Evolutionary conservation across 2,329 filamentous ascomycete species (phyloP).

Genomic region (Fusarium stilboides): DNA sequence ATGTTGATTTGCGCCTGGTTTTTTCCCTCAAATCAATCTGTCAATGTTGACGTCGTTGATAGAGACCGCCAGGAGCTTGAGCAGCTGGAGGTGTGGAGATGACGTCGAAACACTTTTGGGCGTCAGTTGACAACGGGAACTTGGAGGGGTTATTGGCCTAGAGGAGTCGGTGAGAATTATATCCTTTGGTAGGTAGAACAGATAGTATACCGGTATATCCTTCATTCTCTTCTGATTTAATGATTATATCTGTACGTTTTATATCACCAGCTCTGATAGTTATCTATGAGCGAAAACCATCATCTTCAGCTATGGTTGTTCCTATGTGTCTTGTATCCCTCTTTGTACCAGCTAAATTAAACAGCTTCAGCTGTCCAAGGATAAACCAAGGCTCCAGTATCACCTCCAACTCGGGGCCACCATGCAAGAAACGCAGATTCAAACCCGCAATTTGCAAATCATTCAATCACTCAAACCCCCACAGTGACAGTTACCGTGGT

Average conservation of each 20-base stretch:
- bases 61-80: slow-evolving; percentile 36
- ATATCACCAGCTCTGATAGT: no score
- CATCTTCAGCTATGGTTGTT: background rate
- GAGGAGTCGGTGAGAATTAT: slow-evolving; percentile 16
- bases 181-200: background rate
- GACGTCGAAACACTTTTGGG: slow-evolving; percentile 29
- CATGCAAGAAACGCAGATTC: background rate
- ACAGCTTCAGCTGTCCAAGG: slow-evolving; percentile 39
- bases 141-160: slow-evolving; percentile 27
- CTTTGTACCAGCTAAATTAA: background rate
- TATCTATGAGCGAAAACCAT: background rate
- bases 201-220: no score
- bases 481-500: slow-evolving; percentile 10
- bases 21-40: slow-evolving; percentile 2
- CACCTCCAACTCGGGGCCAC: background rate
- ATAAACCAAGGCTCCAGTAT: slow-evolving; percentile 11
- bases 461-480: background rate
- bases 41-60: slow-evolving; percentile 41
- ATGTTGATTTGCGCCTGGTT: background rate
- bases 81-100: slow-evolving; percentile 23
- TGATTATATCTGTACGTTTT: background rate
- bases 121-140: slow-evolving; percentile 10
- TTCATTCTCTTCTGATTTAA: no score
- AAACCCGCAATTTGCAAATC: background rate
- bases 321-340: slow-evolving; percentile 6